Percentiles rank a stretch among this genome's conserved stretches.
phyloP scores from a whole-genome alignment of 352 stramenopile genomes.

The Phytophthora pseudosyringae region DNA sequence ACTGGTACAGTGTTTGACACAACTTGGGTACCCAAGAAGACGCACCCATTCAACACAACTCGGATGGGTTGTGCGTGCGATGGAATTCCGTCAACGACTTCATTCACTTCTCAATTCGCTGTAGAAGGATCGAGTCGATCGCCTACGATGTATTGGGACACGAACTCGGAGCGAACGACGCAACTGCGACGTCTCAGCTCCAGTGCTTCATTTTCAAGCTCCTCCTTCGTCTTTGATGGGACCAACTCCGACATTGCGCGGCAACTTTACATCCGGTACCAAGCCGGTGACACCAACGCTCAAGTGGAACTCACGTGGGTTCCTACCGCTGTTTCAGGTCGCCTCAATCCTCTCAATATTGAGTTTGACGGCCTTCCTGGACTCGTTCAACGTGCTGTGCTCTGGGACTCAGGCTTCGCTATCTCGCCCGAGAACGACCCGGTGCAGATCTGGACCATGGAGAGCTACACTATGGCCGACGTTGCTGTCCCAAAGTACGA shows the following conservation, averaged over 20 bases:
- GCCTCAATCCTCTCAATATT: conserved; percentile 21
- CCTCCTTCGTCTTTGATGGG: conserved; percentile 39
- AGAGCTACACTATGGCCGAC: conserved; percentile 30
- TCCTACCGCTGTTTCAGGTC: conserved; percentile 7
- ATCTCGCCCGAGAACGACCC: conserved; percentile 14
- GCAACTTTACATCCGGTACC: conserved; percentile 40
- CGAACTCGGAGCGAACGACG: neutral
- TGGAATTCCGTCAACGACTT: too few species aligned
- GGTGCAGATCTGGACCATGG: conserved; percentile 32
- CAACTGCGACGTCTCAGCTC: neutral
- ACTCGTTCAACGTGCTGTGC: conserved; percentile 37
- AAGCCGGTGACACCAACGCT: conserved; percentile 1
- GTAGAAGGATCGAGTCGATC: neutral
- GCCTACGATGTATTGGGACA: conserved; percentile 1
- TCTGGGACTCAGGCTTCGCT: conserved; percentile 47
- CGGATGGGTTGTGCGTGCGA: too few species aligned
- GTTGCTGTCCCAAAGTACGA: conserved; percentile 23
- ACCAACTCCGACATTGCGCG: conserved; percentile 43
- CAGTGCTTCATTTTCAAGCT: conserved; percentile 3
- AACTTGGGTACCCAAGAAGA: too few species aligned
- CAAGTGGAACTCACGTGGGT: conserved; percentile 19
- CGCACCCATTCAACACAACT: too few species aligned
- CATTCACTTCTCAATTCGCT: too few species aligned
- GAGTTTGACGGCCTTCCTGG: conserved; percentile 29
- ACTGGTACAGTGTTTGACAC: too few species aligned